Base-by-base conservation (phyloP, 306 rosid species). In the Canavalia gladiata region DNA sequence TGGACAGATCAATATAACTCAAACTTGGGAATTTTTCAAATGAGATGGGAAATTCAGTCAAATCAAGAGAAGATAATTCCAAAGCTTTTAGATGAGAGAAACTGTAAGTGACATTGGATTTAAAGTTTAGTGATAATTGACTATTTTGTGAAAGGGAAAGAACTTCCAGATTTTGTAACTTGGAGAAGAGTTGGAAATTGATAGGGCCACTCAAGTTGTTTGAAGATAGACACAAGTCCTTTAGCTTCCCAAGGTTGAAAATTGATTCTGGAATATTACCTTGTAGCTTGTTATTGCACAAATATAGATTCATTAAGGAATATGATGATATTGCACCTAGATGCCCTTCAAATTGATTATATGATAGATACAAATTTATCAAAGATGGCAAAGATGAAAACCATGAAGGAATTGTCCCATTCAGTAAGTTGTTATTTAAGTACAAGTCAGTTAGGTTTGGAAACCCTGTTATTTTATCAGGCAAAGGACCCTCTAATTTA, bases 321-420 rank as follows among this genome's bases (percentile, higher is more conserved):
- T 42, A 25, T 1, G 29, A 51, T 55, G 28, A 31, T 50, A 84
- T 5, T 56, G 28, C 13, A 11, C 56, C 8, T 9, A 64, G 64
- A 4, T 2, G 8, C 12, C 62, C 74, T 7, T 47, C 50, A 72
- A 83, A 57, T 0, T 37, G 29, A 67, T 83, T 87, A 1, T 1
- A 0, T 3, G 4, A 0, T 4, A 87, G 84, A n/a, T 0, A 10
- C 5, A 60, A 31, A 30, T 9, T 33, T 33, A 54, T 1, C 10
- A 84, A 30, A 28, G 2, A 3, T 0, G 4, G 25, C 25, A 87
- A 74, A 33, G 62, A 60, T 8, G 33, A 78, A 39, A 18, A 5
- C 87, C 76, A 74, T 4, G 31, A 10, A 2, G 87, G 87, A 29
- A 79, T 49, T 70, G 59, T 11, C 6, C 31, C 75, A 49, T 70